Conservation (phyloP, 2,329 filamentous ascomycete species). For the Aspergillus vadensis region DNA sequence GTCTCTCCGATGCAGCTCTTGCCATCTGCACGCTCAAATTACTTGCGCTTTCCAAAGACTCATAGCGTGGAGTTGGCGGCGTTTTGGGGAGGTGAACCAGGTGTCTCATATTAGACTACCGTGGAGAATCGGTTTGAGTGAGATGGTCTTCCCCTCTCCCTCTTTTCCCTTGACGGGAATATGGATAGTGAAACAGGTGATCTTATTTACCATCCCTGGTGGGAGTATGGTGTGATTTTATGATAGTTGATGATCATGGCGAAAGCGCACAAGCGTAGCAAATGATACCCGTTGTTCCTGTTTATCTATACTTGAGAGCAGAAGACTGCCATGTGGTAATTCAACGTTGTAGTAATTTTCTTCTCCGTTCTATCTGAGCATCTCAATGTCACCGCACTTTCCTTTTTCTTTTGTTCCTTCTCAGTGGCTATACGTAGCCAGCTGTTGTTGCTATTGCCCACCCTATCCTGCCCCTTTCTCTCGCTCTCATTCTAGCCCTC, state of each 20-base stretch:
- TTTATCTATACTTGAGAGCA: too few relatives aligned
- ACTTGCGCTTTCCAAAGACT: constrained; percentile 10
- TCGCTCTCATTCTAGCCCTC: background rate
- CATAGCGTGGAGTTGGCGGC: constrained; percentile 38
- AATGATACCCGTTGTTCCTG: constrained; percentile 8
- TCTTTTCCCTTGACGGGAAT: background rate
- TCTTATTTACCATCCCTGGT: background rate
- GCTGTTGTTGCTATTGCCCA: background rate
- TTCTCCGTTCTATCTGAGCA: background rate
- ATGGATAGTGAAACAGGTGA: background rate
- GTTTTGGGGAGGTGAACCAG: constrained; percentile 17
- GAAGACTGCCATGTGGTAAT: background rate
- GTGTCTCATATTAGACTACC: background rate
- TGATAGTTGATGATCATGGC: background rate
- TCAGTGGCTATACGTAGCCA: background rate
- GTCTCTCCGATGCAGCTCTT: constrained; percentile 3
- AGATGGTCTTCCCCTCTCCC: background rate
- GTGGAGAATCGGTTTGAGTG: background rate
- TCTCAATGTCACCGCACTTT: background rate
- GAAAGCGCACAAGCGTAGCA: background rate
- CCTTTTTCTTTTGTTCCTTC: background rate
- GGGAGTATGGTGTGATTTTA: constrained; percentile 3
- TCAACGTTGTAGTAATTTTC: background rate
- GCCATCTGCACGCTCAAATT: background rate
- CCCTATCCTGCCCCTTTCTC: background rate